Evolutionary conservation across 148 eudicot genomes (phyloP), one percentile per base, ranked within the genome.

Genomic region (Vaccinium vitisidaea): DNA sequence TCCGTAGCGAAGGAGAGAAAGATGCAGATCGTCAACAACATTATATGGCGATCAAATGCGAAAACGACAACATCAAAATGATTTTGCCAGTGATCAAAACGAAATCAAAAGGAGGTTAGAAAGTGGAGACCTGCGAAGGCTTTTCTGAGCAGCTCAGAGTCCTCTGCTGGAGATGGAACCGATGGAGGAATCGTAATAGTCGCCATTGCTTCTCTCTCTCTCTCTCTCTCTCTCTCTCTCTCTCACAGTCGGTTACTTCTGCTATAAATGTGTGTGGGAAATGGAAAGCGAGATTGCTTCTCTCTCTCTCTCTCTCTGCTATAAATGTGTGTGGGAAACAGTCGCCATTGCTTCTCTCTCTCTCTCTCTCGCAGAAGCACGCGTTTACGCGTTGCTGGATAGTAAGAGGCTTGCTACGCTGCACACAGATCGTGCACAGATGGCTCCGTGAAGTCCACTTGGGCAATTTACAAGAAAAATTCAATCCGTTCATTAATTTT

Each of bases 101-200:
- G 5, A n/a, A 63, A 25, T 80, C 67, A 36, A 23, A 46, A 25
- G 39, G 52, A n/a, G 30, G 30, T 14, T 21, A 8, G 8, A n/a
- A 32, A 55, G 8, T 79, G 23, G n/a, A 61, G n/a, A 93, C 96
- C 98, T 84, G 89, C 77, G 32, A 94, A 90, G 36, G 98, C 96
- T 86, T 93, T 92, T 80, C 86, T 85, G 59, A 94, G 96, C 73
- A 90, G 94, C 85, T 92, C 95, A 75, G 79, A 86, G 71, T 94
- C 96, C 76, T 93, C 94, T n/a, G 91, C 88, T 5, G 92, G 88
- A 74, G 89, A 82, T 58, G 98, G 98, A 39, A 92, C 85, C 5
- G 83, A 48, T 81, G 90, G 83, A 70, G 98, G 96, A 56, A 94
- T 87, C 43, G 86, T 84, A 5, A 94, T 86, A n/a, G 95, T 84